phyloP scores from a whole-genome alignment of 345 rosid genomes.

The Firmiana major region DNA sequence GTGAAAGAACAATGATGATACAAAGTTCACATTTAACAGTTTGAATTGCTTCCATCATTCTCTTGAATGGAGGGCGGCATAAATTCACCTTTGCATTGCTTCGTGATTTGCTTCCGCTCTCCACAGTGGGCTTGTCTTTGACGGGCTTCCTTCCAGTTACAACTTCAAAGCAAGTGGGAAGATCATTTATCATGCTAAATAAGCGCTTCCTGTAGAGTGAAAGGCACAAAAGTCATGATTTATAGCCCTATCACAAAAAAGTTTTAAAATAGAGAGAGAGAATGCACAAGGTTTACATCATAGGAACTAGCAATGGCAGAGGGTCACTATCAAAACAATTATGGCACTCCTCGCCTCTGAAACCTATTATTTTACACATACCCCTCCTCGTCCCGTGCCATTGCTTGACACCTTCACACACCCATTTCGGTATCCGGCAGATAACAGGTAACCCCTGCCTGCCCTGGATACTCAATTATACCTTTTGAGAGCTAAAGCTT shows the following conservation, averaged over 20 bases:
- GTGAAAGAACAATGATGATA: not conserved
- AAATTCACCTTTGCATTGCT: slow-evolving; percentile 63
- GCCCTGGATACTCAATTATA: no score
- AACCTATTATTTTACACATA: no score
- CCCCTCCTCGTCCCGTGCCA: no score
- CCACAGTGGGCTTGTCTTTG: slow-evolving; percentile 57
- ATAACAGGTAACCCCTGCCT: no score
- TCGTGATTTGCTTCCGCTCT: slow-evolving; percentile 67
- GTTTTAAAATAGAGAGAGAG: not conserved
- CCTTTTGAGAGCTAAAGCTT: no score
- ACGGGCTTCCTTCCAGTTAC: slow-evolving; percentile 52
- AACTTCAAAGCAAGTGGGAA: slow-evolving; percentile 65
- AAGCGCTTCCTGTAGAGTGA: slow-evolving; percentile 53
- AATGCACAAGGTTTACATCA: not conserved
- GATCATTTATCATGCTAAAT: slow-evolving; percentile 67
- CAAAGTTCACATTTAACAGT: not conserved
- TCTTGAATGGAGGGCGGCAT: not conserved
- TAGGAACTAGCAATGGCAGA: not conserved
- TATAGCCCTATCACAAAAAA: not conserved
- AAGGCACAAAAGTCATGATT: not conserved
- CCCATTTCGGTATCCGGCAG: no score
- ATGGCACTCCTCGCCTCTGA: no score
- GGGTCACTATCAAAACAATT: no score
- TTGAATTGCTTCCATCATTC: not conserved
- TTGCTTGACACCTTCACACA: no score